A percentile compares a stretch with the other conserved stretches of the same genome.
Evolutionary conservation across 2,329 filamentous ascomycete species (phyloP).

Genomic region (Xylariomycetidae sp.): DNA sequence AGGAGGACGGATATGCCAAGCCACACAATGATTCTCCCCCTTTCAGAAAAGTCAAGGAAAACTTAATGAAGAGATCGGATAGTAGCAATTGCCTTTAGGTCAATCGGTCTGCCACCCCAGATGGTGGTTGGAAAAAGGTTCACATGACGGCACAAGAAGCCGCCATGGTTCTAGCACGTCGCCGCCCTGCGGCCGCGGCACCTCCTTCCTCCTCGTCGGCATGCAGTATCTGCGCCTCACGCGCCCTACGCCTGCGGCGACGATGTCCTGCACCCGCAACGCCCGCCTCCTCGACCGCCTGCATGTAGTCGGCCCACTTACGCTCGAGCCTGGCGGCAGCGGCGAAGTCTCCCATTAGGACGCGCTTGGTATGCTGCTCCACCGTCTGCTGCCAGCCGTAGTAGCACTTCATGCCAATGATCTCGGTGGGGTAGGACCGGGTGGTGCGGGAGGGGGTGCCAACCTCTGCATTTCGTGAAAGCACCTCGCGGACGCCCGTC

Average conservation of each 20-base stretch:
- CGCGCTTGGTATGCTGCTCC: slow-evolving; percentile 85
- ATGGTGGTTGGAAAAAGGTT: no score
- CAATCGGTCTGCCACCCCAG: no score
- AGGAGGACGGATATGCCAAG: no score
- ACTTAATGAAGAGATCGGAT: no score
- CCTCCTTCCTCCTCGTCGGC: slow-evolving; percentile 73
- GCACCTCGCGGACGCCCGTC: slow-evolving; percentile 82
- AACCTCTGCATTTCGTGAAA: slow-evolving; percentile 78
- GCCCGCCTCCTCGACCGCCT: slow-evolving; percentile 80
- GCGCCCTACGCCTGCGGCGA: slow-evolving; percentile 68
- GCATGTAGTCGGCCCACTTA: slow-evolving; percentile 94
- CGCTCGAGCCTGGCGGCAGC: slow-evolving; percentile 76
- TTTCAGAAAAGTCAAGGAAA: no score
- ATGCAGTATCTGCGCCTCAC: slow-evolving; percentile 77
- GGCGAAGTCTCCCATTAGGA: slow-evolving; percentile 69
- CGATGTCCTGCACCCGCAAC: slow-evolving; percentile 61
- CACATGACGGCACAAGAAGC: slow-evolving; percentile 62
- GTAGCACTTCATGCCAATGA: slow-evolving; percentile 87
- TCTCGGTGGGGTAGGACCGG: slow-evolving; percentile 65
- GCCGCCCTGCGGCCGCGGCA: slow-evolving; percentile 45
- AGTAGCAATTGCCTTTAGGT: no score
- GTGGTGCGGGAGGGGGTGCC: slow-evolving; percentile 41
- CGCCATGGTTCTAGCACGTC: slow-evolving; percentile 58
- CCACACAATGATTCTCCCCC: no score
- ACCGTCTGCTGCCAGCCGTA: slow-evolving; percentile 95